These are phyloP conservation scores for Podila epigama DNA, from an alignment of 192 early-diverging fungal genomes.

Conservation along the genomic window DNA sequence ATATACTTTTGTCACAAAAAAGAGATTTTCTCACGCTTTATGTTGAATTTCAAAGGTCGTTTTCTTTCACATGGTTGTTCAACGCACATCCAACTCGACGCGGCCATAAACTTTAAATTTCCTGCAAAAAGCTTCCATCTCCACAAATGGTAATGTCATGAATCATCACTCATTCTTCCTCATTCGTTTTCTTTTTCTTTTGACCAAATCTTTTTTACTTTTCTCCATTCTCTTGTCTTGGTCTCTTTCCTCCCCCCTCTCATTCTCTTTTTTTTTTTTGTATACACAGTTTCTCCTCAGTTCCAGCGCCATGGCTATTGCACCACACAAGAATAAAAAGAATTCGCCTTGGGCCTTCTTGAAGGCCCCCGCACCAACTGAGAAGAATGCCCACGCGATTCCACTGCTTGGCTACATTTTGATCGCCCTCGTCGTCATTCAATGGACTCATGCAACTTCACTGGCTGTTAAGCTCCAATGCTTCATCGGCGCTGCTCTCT, in stretches of 20 bases:
- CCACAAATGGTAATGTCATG: not conserved
- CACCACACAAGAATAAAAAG: slow-evolving; percentile 6
- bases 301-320: too few species aligned
- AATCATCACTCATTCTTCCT: not conserved
- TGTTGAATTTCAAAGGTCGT: too few species aligned
- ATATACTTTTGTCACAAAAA: too few species aligned
- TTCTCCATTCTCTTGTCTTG: not conserved
- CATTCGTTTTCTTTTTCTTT: too few species aligned
- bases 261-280: not conserved
- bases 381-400: slow-evolving; percentile 40
- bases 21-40: too few species aligned
- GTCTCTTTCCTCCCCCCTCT: slow-evolving; percentile 2
- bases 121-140: not conserved
- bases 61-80: too few species aligned
- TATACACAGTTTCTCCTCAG: too few species aligned
- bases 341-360: slow-evolving; percentile 22
- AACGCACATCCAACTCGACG: not conserved
- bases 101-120: not conserved
- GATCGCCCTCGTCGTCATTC: slow-evolving; percentile 34
- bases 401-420: slow-evolving; percentile 31
- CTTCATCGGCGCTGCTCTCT: slow-evolving; percentile 31
- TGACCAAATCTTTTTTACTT: too few species aligned
- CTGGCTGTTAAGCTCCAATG: slow-evolving; percentile 45
- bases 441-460: slow-evolving; percentile 33
- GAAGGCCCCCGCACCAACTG: slow-evolving; percentile 18